These are phyloP conservation scores for Monotropa hypopitys DNA, from an alignment of 179 eudicot species.

Conservation along the genomic window DNA sequence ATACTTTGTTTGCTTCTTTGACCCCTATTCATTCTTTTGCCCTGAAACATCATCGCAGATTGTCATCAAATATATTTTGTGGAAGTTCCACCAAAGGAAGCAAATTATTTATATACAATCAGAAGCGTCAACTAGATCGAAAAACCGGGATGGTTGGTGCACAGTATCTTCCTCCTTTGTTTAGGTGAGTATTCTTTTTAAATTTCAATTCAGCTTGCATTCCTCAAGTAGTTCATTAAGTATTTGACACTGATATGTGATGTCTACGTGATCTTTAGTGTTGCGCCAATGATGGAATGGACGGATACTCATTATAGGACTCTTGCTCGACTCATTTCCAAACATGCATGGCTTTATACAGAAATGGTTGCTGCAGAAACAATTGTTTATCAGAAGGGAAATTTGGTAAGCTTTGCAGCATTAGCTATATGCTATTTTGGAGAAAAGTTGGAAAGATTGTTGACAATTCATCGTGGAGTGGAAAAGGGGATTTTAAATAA, in stretches of 20 bases:
- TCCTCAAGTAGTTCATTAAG: neutral
- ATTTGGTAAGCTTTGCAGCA: constrained; percentile 46
- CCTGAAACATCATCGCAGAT: constrained; percentile 35
- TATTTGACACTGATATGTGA: neutral
- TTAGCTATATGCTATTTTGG: neutral
- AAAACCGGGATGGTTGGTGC: constrained; percentile 46
- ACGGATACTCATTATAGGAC: constrained; percentile 78
- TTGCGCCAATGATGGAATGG: constrained; percentile 99
- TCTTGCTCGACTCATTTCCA: constrained; percentile 71
- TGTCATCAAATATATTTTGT: constrained; percentile 16
- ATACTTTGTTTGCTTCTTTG: constrained; percentile 47
- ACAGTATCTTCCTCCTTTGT: constrained; percentile 65
- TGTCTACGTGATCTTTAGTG: constrained; percentile 27
- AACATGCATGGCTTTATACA: constrained; percentile 90
- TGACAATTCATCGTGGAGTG: neutral
- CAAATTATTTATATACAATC: constrained; percentile 24
- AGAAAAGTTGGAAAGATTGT: neutral
- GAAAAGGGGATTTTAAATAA: neutral
- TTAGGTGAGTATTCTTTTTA: constrained; percentile 36
- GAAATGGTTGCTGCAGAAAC: constrained; percentile 98
- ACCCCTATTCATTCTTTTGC: constrained; percentile 42
- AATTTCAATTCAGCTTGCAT: constrained; percentile 1
- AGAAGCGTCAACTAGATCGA: constrained; percentile 17
- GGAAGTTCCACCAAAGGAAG: constrained; percentile 21
- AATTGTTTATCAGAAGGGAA: constrained; percentile 63